These are phyloP conservation scores for Podospora pseudocomata DNA, from an alignment of 495 filamentous ascomycete genomes.

Conservation along the genomic window DNA sequence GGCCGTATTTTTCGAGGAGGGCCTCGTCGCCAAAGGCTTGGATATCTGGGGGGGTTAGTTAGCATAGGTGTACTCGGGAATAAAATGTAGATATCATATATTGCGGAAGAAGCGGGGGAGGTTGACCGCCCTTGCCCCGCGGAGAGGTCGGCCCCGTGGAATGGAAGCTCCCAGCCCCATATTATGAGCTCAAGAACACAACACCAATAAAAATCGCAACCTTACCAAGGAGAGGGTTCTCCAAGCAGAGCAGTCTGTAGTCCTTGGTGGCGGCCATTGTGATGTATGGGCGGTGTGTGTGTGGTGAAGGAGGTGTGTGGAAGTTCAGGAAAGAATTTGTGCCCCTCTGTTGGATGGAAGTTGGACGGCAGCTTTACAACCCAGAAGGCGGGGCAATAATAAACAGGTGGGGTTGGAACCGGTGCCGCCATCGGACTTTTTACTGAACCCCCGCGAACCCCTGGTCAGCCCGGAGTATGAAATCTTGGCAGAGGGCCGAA, in stretches of 20 bases:
- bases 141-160: not conserved
- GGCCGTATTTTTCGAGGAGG: slow-evolving; percentile 83
- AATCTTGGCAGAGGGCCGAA: slow-evolving; percentile 21
- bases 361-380: slow-evolving; percentile 11
- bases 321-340: slow-evolving; percentile 20
- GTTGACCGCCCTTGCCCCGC: not conserved
- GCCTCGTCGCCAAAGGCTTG: slow-evolving; percentile 77
- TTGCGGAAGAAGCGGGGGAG: not conserved
- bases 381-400: slow-evolving; percentile 21
- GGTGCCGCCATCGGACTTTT: slow-evolving; percentile 24
- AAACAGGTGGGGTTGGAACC: slow-evolving; percentile 20
- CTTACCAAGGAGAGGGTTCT: slow-evolving; percentile 93
- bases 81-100: slow-evolving; percentile 7
- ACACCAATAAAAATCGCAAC: slow-evolving; percentile 16
- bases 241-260: slow-evolving; percentile 82
- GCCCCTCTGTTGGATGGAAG: slow-evolving; percentile 9
- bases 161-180: not conserved
- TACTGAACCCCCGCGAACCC: not conserved
- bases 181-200: not conserved
- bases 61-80: not conserved
- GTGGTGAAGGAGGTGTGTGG: slow-evolving; percentile 22
- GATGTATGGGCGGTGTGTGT: slow-evolving; percentile 21
- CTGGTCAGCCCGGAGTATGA: slow-evolving; percentile 8
- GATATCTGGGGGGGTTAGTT: slow-evolving; percentile 61
- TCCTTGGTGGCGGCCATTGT: slow-evolving; percentile 70